Evolutionary conservation across 78 protist genomes (phyloP).

Genomic region (Chrysochromulina parva): DNA sequence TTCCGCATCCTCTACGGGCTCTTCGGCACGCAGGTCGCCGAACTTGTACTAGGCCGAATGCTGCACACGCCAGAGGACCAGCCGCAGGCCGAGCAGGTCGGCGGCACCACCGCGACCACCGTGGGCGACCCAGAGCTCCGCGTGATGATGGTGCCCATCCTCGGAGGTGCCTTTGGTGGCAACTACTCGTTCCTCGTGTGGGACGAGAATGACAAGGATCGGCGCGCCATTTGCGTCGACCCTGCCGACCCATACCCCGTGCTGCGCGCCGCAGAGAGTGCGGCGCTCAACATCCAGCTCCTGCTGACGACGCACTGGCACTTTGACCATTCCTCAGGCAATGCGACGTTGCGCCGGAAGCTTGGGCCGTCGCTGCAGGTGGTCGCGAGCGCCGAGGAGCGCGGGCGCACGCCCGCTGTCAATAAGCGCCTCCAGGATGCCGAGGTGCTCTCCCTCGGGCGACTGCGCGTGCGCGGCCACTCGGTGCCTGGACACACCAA

Average conservation of each 20-base stretch:
- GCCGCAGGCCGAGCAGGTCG: constrained; percentile 19
- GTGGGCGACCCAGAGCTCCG: neutral
- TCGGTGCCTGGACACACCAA: neutral
- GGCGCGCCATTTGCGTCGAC: constrained; percentile 17
- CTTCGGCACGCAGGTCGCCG: neutral
- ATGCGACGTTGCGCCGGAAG: neutral
- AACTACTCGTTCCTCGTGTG: neutral
- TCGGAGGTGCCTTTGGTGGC: constrained; percentile 1
- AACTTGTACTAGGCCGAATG: neutral
- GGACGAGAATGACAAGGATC: neutral
- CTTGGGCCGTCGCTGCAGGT: neutral
- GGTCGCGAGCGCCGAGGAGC: neutral
- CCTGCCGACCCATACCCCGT: neutral
- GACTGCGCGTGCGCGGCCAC: neutral
- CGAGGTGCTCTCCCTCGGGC: neutral
- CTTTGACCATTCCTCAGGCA: neutral
- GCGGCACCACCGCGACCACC: neutral
- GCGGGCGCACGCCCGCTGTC: neutral
- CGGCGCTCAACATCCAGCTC: neutral
- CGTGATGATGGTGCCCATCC: neutral
- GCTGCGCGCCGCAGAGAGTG: neutral
- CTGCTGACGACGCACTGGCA: constrained; percentile 30
- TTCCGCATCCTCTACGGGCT: neutral
- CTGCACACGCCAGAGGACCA: neutral
- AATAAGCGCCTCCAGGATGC: neutral